These are phyloP conservation scores for Lipomyces lipofer DNA, from an alignment of 805 yeast species.

Conservation along the genomic window DNA sequence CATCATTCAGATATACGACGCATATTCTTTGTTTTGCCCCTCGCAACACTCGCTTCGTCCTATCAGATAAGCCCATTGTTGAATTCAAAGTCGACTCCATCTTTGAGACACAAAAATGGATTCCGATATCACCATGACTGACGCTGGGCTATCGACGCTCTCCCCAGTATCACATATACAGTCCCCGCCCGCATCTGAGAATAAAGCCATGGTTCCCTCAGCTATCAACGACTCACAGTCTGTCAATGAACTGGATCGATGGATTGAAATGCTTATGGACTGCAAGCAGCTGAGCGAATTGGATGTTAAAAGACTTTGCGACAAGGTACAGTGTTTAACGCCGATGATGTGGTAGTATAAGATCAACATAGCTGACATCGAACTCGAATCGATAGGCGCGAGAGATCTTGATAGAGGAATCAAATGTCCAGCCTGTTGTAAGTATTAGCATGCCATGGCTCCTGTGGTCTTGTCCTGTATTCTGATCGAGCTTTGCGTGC, in stretches of 20 bases:
- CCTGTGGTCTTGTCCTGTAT: not conserved
- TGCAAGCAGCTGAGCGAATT: constrained; percentile 82
- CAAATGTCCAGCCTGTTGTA: constrained; percentile 89
- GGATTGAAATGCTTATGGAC: constrained; percentile 77
- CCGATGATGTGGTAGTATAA: no score
- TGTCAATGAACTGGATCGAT: constrained; percentile 73
- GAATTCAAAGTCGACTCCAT: no score
- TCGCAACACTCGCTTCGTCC: no score
- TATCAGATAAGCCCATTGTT: no score
- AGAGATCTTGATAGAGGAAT: constrained; percentile 75
- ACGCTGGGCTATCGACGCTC: constrained; percentile 24
- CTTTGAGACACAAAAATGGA: no score
- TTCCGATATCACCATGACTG: constrained; percentile 27
- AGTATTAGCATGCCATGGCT: constrained; percentile 5
- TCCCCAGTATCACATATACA: constrained; percentile 24
- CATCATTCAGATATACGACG: no score
- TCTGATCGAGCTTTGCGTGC: not conserved
- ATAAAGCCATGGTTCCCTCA: constrained; percentile 7
- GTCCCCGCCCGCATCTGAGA: constrained; percentile 16
- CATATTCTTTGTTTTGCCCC: no score
- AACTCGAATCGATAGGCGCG: constrained; percentile 56
- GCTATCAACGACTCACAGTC: constrained; percentile 31
- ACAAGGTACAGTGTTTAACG: constrained; percentile 58
- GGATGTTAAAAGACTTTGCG: constrained; percentile 76
- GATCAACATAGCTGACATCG: no score